Conservation (phyloP, 2,329 filamentous ascomycete genomes). For the Epichloe gansuensis region DNA sequence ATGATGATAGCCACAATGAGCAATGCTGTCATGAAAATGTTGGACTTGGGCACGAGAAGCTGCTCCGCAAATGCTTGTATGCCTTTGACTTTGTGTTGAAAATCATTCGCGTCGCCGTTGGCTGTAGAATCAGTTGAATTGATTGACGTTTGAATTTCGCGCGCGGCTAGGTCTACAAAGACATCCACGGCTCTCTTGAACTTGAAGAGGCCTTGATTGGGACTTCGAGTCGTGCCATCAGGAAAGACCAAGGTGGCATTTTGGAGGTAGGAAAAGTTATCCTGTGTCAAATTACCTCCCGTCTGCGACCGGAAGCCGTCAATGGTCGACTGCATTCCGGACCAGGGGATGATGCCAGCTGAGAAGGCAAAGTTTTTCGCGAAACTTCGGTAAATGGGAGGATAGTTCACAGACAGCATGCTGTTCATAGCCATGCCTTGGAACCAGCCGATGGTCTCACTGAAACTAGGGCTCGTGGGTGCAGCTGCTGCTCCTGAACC, state of each 20-base stretch:
- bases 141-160: constrained; percentile 36
- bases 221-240: constrained; percentile 40
- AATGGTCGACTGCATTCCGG: constrained; percentile 65
- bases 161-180: constrained; percentile 37
- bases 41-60: constrained; percentile 71
- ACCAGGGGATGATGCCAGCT: constrained; percentile 72
- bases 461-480: constrained; percentile 69
- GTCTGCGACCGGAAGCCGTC: constrained; percentile 70
- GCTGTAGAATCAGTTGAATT: constrained; percentile 22
- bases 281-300: constrained; percentile 73
- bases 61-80: constrained; percentile 76
- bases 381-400: constrained; percentile 78
- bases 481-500: constrained; percentile 39
- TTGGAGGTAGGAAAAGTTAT: constrained; percentile 60
- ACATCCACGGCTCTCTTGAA: constrained; percentile 41
- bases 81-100: constrained; percentile 49
- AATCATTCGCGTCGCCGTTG: constrained; percentile 12
- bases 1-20: constrained; percentile 80
- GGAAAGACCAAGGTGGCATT: constrained; percentile 65
- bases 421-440: constrained; percentile 91
- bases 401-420: constrained; percentile 87
- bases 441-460: constrained; percentile 78
- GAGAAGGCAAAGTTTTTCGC: constrained; percentile 90
- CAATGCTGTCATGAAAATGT: constrained; percentile 93
- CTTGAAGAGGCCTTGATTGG: constrained; percentile 25